Base-by-base conservation (phyloP, 225 moss, liverwort and hornwort species). In the Pseudoscleropodium purum region DNA sequence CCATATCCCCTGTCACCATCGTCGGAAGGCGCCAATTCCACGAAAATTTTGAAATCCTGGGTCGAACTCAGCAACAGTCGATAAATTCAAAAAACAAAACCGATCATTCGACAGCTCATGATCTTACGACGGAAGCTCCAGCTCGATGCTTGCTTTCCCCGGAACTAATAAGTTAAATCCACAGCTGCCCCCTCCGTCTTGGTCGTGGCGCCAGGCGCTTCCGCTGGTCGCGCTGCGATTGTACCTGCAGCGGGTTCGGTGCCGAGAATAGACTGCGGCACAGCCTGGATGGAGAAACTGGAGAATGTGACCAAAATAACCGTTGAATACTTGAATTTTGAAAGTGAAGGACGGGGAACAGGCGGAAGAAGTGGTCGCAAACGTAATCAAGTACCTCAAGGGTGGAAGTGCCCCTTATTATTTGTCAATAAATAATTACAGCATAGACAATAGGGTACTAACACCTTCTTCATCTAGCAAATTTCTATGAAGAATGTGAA, bases 21-120 rank as follows among this genome's bases (percentile, higher is more conserved):
- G 85, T 41, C 43, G 33, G 51, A 85, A 88, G 86, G 88, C 90
- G 92, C 74, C 79, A 89, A 92, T 82, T n/a, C 69, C 56, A 16
- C 43, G 12, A 14, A 12, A 17, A 64, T 26, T 66, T 65, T 67
- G 18, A 65, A 84, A 67, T 37, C 39, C 52, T 23, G 8, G 2
- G 52, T 3, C n/a, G 49, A 45, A 61, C 47, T 78, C 79, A 56
- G 66, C 51, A 73, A 67, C 56, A 21, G 49, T 83, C 51, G 68
- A 36, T n/a, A 82, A 34, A 43, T 82, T 85, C 63, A 33, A 82
- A 81, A 68, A 62, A 34, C 60, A 34, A 33, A 66, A 43, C 52
- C 13, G 57, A 85, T 52, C 68, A 37, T 27, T 24, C 37, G 63
- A 36, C 82, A 90, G 82, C 78, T 83, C 85, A 87, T 79, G 51